These are phyloP conservation scores for Huntiella omanensis DNA, from an alignment of 2,329 filamentous ascomycete species.

Conservation along the genomic window DNA sequence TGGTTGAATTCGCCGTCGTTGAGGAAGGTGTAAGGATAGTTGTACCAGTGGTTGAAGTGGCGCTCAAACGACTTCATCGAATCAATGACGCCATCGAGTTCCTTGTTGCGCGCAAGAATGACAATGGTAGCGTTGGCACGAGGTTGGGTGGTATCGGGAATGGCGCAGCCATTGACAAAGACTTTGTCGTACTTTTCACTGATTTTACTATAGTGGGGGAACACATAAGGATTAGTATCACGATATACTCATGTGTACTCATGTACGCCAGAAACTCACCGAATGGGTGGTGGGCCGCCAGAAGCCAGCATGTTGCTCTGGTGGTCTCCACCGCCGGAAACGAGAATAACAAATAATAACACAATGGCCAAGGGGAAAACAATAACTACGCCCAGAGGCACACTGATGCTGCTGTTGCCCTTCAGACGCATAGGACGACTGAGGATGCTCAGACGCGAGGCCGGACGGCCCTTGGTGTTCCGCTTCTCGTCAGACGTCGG, in stretches of 20 bases:
- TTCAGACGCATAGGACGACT: conserved; percentile 69
- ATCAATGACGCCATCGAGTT: conserved; percentile 86
- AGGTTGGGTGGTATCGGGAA: conserved; percentile 58
- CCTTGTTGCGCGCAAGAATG: conserved; percentile 87
- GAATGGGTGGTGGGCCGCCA: conserved; percentile 72
- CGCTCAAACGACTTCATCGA: conserved; percentile 95
- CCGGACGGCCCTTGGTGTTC: conserved; percentile 21
- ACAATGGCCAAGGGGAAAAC: conserved; percentile 86
- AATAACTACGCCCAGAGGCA: conserved; percentile 81
- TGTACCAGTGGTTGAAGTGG: conserved; percentile 97
- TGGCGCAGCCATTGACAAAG: conserved; percentile 76
- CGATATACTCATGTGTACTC: conserved; percentile 11
- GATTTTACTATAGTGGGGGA: conserved; percentile 50
- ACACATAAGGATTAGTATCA: conserved; percentile 1
- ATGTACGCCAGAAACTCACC: conserved; percentile 36
- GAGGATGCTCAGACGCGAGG: conserved; percentile 56
- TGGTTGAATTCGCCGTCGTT: conserved; percentile 96
- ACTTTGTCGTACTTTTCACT: conserved; percentile 95
- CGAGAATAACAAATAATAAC: conserved; percentile 74
- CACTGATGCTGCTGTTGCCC: conserved; percentile 80
- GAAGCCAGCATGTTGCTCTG: conserved; percentile 72
- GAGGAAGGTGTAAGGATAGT: conserved; percentile 96
- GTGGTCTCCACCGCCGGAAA: conserved; percentile 58
- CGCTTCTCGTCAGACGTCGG: conserved; percentile 34
- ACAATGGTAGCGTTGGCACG: conserved; percentile 91